These are phyloP conservation scores for Barnettozyma pratensis DNA, from an alignment of 805 yeast species.

Conservation along the genomic window DNA sequence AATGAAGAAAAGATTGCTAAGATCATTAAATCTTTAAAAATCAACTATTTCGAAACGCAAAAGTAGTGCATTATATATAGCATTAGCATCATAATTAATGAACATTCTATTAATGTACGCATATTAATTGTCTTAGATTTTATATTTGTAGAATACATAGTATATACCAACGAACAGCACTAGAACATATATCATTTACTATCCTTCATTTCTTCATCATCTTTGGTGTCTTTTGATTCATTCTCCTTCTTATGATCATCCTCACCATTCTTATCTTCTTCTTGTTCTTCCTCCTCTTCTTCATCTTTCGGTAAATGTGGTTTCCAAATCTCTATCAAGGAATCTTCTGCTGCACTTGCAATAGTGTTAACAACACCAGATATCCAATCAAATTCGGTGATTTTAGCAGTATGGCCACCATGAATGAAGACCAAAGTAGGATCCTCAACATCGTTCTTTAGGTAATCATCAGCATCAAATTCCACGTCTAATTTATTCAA, in stretches of 20 bases:
- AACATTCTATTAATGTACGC: too few species aligned
- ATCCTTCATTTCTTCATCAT: slow-evolving; percentile 1
- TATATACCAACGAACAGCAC: neutral
- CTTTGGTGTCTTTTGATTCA: neutral
- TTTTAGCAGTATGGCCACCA: slow-evolving; percentile 77
- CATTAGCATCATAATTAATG: too few species aligned
- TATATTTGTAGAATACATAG: neutral
- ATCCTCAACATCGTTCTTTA: slow-evolving; percentile 57
- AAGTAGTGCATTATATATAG: slow-evolving; percentile 7
- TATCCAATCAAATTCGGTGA: slow-evolving; percentile 66
- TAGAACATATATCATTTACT: neutral
- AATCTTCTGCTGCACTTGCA: slow-evolving; percentile 72
- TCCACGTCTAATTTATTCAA: slow-evolving; percentile 51
- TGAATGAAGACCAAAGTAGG: slow-evolving; percentile 77
- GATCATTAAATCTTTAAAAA: slow-evolving; percentile 33
- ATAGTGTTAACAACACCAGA: slow-evolving; percentile 52
- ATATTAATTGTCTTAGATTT: neutral
- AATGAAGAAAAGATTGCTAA: slow-evolving; percentile 26
- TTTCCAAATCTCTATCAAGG: slow-evolving; percentile 70
- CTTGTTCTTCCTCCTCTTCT: slow-evolving; percentile 30
- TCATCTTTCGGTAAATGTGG: slow-evolving; percentile 34
- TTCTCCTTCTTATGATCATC: slow-evolving; percentile 12
- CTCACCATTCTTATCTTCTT: slow-evolving; percentile 10
- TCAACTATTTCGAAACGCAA: slow-evolving; percentile 31
- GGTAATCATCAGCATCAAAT: slow-evolving; percentile 47